These are phyloP conservation scores for Thermoascus crustaceus DNA, from an alignment of 2,329 filamentous ascomycete species.

Conservation along the genomic window DNA sequence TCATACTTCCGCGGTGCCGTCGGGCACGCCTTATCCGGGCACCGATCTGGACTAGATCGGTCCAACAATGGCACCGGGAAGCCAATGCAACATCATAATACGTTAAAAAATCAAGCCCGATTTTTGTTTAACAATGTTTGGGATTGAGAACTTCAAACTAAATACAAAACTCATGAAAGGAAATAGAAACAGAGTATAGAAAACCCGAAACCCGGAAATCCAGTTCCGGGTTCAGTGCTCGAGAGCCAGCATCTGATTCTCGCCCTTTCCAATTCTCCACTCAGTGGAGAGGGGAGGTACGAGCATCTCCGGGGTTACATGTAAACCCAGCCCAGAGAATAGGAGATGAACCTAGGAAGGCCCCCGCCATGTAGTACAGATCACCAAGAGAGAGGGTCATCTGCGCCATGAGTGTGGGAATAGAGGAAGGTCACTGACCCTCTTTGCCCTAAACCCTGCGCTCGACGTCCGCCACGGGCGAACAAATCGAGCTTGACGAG, in stretches of 20 bases:
- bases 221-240: slow-evolving; percentile 1
- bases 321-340: slow-evolving; percentile 42
- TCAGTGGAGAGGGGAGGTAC: slow-evolving; percentile 21
- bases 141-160: slow-evolving; percentile 18
- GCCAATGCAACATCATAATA: too few species aligned
- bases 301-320: slow-evolving; percentile 28
- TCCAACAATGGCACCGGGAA: too few species aligned
- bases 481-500: slow-evolving; percentile 9
- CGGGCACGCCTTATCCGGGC: too few species aligned
- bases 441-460: slow-evolving; percentile 20
- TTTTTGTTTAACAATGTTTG: slow-evolving; percentile 7
- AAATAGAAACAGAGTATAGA: slow-evolving; percentile 5
- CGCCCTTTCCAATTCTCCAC: slow-evolving; percentile 18
- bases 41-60: too few species aligned
- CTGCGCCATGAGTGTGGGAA: slow-evolving; percentile 2
- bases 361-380: slow-evolving; percentile 12
- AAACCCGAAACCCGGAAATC: slow-evolving; percentile 4
- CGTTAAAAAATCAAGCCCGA: not conserved
- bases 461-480: slow-evolving; percentile 21
- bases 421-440: slow-evolving; percentile 28
- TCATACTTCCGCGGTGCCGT: too few species aligned
- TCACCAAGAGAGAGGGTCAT: slow-evolving; percentile 7
- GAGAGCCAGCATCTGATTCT: slow-evolving; percentile 45
- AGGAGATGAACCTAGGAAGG: slow-evolving; percentile 48
- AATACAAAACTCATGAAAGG: slow-evolving; percentile 10